Conservation (phyloP, 495 filamentous ascomycete genomes). For the Tuber umbilicatum region DNA sequence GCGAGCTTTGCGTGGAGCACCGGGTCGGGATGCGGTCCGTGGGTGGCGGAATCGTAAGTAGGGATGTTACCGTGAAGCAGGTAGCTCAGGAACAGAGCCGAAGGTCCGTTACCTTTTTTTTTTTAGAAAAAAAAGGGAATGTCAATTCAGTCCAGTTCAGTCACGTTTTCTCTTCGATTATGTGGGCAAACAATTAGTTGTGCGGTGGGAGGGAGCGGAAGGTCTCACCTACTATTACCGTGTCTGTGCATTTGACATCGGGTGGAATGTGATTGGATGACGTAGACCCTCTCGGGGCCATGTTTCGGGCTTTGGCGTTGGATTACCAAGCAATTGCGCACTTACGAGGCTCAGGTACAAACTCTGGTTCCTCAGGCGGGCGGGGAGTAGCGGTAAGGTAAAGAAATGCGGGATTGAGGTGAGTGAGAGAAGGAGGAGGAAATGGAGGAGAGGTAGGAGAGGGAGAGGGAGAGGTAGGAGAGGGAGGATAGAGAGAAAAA, state of each 20-base stretch:
- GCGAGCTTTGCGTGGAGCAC: slow-evolving; percentile 54
- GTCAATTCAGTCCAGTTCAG: slow-evolving; percentile 8
- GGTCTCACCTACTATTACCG: slow-evolving; percentile 37
- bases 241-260: slow-evolving; percentile 31
- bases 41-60: slow-evolving; percentile 49
- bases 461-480: too few species aligned
- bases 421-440: neutral
- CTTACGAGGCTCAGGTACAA: neutral
- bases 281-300: slow-evolving; percentile 32
- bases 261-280: slow-evolving; percentile 25
- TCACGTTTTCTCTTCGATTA: neutral
- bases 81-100: slow-evolving; percentile 61
- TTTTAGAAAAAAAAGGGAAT: neutral
- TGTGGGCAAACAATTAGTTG: neutral
- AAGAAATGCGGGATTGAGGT: neutral
- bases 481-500: neutral
- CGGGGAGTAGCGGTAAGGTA: neutral
- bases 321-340: slow-evolving; percentile 3
- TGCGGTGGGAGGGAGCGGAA: neutral
- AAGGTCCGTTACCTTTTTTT: slow-evolving; percentile 55
- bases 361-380: neutral
- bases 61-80: slow-evolving; percentile 62
- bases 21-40: slow-evolving; percentile 55
- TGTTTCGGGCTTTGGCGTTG: slow-evolving; percentile 11
- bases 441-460: neutral